phyloP scores from a whole-genome alignment of 1,284 basidiomycete genomes.

The Pseudozyma tsukubaensis region DNA sequence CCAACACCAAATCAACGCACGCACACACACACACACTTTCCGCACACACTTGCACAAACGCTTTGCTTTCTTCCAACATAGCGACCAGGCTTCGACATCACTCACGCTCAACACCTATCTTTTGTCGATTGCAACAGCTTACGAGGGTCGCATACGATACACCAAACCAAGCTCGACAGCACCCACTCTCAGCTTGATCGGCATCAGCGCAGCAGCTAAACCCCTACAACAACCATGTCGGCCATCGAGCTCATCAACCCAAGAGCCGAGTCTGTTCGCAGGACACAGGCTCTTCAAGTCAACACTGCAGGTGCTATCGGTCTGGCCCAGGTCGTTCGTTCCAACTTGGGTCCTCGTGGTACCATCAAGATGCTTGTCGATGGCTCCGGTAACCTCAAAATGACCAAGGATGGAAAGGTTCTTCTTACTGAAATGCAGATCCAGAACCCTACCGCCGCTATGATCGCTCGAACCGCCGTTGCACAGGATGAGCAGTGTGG shows the following conservation, averaged over 20 bases:
- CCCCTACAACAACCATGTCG: constrained; percentile 50
- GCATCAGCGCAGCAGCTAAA: not conserved
- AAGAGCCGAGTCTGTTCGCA: constrained; percentile 87
- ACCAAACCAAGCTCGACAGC: not conserved
- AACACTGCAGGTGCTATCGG: constrained; percentile 87
- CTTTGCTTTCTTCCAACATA: not conserved
- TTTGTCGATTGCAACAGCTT: not conserved
- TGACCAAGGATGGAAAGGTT: constrained; percentile 99
- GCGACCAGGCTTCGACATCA: not conserved
- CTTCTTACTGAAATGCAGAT: constrained; percentile 99
- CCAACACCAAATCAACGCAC: constrained; percentile 16
- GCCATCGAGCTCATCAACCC: constrained; percentile 68
- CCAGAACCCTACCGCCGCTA: constrained; percentile 95
- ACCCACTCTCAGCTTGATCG: not conserved
- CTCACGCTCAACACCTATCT: not conserved
- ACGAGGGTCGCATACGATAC: too few species aligned
- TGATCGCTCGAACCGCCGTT: constrained; percentile 98
- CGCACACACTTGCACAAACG: not conserved
- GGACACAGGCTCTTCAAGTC: constrained; percentile 93
- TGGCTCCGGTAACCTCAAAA: constrained; percentile 98
- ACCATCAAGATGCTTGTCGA: constrained; percentile 99
- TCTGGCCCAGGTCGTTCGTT: constrained; percentile 95
- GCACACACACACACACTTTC: constrained; percentile 11
- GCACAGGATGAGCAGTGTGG: constrained; percentile 99
- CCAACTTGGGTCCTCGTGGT: constrained; percentile 81